Conservation (phyloP, 2,329 filamentous ascomycete species). For the Magnaporthales sp. region DNA sequence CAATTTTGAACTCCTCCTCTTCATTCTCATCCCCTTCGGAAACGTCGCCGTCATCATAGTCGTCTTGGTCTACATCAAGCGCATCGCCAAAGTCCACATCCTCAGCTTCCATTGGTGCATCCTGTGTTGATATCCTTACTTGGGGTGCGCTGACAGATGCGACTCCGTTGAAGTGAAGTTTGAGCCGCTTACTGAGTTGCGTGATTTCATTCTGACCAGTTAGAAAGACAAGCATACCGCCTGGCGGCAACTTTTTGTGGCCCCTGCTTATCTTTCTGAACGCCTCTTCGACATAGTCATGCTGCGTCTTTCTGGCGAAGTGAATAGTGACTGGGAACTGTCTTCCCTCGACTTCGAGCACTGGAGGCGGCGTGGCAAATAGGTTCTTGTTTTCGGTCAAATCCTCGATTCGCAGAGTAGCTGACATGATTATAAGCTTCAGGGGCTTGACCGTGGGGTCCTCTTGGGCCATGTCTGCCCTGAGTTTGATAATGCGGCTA, state of each 20-base stretch:
- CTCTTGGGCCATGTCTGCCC: conserved; percentile 65
- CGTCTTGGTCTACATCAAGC: conserved; percentile 56
- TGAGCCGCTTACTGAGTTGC: conserved; percentile 71
- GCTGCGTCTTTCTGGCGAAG: conserved; percentile 72
- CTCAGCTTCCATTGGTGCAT: conserved; percentile 74
- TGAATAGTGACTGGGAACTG: conserved; percentile 87
- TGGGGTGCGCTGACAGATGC: conserved; percentile 51
- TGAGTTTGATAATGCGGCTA: conserved; percentile 80
- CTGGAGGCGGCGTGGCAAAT: conserved; percentile 70
- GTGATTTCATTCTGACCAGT: conserved; percentile 91
- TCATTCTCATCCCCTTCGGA: conserved; percentile 52
- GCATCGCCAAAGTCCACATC: conserved; percentile 74
- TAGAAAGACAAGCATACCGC: conserved; percentile 87
- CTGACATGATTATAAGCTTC: conserved; percentile 97
- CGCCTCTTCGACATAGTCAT: conserved; percentile 85
- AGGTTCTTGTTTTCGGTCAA: conserved; percentile 77
- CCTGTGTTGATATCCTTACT: conserved; percentile 66
- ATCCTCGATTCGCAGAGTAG: conserved; percentile 83
- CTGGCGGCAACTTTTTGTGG: conserved; percentile 81
- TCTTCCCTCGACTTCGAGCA: conserved; percentile 83
- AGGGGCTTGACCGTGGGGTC: conserved; percentile 65
- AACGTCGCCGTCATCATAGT: conserved; percentile 40
- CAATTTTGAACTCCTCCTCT: conserved; percentile 59
- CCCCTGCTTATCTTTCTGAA: conserved; percentile 81
- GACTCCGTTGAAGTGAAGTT: conserved; percentile 53